Evolutionary conservation across 306 rosid species (phyloP).

Genomic region (Prunus mume): DNA sequence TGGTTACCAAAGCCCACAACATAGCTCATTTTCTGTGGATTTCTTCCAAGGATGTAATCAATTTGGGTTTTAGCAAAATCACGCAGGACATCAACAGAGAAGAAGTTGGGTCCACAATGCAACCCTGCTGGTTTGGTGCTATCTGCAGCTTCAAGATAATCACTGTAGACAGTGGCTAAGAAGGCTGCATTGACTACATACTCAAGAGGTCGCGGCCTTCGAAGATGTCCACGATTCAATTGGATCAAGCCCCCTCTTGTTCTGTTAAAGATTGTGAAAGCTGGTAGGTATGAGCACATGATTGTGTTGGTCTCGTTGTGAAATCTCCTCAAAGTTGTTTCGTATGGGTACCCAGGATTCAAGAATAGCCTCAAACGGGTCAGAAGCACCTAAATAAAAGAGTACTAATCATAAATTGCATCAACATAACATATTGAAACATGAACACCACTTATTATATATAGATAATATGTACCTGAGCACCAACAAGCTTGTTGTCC

Average conservation of each 20-base stretch:
- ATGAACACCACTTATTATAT: no score
- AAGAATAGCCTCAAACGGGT: conserved; percentile 58
- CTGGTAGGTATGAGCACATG: conserved; percentile 64
- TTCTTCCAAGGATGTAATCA: conserved; percentile 17
- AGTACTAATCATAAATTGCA: no score
- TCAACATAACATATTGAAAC: no score
- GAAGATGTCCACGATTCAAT: conserved; percentile 35
- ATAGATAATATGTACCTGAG: no score
- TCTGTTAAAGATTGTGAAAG: conserved; percentile 44
- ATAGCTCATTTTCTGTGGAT: conserved; percentile 43
- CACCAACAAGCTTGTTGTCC: no score
- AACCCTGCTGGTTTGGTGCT: conserved; percentile 49
- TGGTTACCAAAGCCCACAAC: conserved; percentile 57
- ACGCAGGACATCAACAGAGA: conserved; percentile 32
- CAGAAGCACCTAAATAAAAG: background rate
- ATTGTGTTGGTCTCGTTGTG: conserved; percentile 49
- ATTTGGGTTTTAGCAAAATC: conserved; percentile 52
- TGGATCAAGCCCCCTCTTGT: conserved; percentile 53
- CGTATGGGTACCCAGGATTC: conserved; percentile 63
- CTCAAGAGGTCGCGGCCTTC: conserved; percentile 30
- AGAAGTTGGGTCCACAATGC: conserved; percentile 41
- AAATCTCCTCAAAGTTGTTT: conserved; percentile 54
- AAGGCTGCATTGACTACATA: conserved; percentile 67
- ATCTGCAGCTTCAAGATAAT: conserved; percentile 44
- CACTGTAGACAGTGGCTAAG: conserved; percentile 56